A percentile compares a stretch with the other conserved stretches of the same genome.
Evolutionary conservation across 176 grass and related monocot species (phyloP).

Genomic region (Otatea glauca): DNA sequence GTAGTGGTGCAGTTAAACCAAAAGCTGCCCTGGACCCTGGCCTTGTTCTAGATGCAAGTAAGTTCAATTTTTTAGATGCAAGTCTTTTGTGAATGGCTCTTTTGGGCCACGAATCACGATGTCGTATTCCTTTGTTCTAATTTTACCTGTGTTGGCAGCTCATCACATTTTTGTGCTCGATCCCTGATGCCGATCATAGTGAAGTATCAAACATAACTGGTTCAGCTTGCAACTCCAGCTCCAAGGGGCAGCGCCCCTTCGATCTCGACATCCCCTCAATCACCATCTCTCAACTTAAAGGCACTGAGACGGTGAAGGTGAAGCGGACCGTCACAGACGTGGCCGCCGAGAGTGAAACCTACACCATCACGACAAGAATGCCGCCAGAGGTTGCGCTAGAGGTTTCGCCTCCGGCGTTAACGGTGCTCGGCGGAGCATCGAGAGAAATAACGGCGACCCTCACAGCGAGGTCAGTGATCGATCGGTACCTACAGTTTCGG

Average conservation of each 20-base stretch:
- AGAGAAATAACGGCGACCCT: constrained; percentile 62
- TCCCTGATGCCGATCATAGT: constrained; percentile 58
- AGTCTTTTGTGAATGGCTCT: not conserved
- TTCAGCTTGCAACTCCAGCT: constrained; percentile 55
- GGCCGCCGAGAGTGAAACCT: constrained; percentile 61
- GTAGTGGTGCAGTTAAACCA: constrained; percentile 88
- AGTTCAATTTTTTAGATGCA: constrained; percentile 26
- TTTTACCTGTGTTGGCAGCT: constrained; percentile 53
- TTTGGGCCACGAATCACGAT: not conserved
- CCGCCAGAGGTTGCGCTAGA: constrained; percentile 69
- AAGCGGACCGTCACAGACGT: constrained; percentile 77
- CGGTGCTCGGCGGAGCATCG: constrained; percentile 62
- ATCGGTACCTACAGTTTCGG: constrained; percentile 82
- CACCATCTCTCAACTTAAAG: constrained; percentile 70
- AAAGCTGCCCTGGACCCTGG: constrained; percentile 92
- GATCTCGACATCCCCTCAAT: constrained; percentile 90
- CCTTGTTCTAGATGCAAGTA: constrained; percentile 93
- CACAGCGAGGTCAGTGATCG: constrained; percentile 69
- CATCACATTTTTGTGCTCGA: constrained; percentile 89
- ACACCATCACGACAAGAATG: constrained; percentile 79
- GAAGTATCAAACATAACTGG: constrained; percentile 82
- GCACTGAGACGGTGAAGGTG: constrained; percentile 66
- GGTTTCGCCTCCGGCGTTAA: constrained; percentile 63
- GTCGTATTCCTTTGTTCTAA: not conserved
- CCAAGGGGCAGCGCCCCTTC: constrained; percentile 48